Evolutionary conservation across 345 rosid genomes (phyloP).

Genomic region (Geranium brycei): DNA sequence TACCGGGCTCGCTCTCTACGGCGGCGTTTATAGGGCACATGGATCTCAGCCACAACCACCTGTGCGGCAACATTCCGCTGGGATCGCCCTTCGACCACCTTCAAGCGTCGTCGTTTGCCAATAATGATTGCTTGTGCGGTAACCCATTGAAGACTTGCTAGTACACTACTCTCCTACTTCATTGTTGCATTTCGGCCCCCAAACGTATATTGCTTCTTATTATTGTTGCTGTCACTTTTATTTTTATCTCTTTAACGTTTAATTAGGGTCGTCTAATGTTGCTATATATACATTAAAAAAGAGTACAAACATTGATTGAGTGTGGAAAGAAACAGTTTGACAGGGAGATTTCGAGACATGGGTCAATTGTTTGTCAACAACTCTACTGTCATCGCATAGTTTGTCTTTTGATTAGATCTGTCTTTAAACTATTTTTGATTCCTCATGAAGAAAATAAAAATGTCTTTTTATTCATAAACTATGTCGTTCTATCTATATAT

Average conservation of each 20-base stretch:
- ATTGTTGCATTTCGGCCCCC: no score
- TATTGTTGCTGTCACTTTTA: neutral
- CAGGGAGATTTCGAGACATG: no score
- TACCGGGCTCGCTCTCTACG: conserved; percentile 52
- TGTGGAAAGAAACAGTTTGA: neutral
- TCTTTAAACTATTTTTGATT: no score
- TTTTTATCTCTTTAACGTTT: neutral
- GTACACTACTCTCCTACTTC: no score
- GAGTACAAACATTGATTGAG: neutral
- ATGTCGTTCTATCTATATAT: no score
- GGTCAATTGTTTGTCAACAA: no score
- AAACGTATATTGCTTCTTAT: no score
- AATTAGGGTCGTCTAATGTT: no score
- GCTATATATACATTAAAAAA: neutral
- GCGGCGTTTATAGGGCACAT: conserved; percentile 59
- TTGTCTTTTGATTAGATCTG: no score
- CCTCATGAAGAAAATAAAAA: no score
- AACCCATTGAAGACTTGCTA: conserved; percentile 63
- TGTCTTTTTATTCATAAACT: no score
- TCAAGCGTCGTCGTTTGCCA: conserved; percentile 49
- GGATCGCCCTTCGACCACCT: conserved; percentile 75
- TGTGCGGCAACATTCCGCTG: conserved; percentile 70
- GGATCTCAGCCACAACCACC: conserved; percentile 79
- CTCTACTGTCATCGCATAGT: no score
- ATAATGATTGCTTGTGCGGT: conserved; percentile 77